Conservation (phyloP, 2,329 filamentous ascomycete genomes). For the Fusarium scirpi region DNA sequence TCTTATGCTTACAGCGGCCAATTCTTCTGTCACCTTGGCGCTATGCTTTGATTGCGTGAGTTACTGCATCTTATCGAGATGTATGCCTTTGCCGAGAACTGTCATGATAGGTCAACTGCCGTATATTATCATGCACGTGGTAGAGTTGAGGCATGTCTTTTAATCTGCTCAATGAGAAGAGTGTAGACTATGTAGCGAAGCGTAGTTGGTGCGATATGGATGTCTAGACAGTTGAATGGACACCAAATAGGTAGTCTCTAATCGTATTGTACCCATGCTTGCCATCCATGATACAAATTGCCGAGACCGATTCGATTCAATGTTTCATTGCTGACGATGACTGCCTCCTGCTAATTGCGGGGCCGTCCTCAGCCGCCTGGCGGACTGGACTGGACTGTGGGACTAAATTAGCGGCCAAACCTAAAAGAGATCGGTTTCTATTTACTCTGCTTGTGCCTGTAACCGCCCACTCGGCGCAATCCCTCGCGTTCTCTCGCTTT, state of each 20-base stretch:
- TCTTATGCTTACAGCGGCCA: background rate
- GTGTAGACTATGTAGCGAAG: background rate
- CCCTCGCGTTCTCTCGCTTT: slow-evolving; percentile 35
- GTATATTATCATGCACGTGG: background rate
- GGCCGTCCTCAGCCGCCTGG: slow-evolving; percentile 23
- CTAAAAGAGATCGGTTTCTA: slow-evolving; percentile 36
- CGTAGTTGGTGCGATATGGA: background rate
- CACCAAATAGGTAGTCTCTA: background rate
- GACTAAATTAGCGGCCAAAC: slow-evolving; percentile 33
- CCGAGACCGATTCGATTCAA: slow-evolving; percentile 1
- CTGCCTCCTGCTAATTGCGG: slow-evolving; percentile 13
- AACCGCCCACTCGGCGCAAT: slow-evolving; percentile 38
- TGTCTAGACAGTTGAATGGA: background rate
- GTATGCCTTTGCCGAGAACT: background rate
- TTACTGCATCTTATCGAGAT: background rate
- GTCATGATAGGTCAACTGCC: background rate
- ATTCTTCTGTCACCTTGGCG: background rate
- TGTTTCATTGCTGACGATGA: slow-evolving; percentile 22
- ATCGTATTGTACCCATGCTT: background rate
- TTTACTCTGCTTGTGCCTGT: slow-evolving; percentile 25
- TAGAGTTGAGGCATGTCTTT: background rate
- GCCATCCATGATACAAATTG: background rate
- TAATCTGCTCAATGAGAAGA: background rate
- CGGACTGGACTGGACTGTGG: slow-evolving; percentile 16
- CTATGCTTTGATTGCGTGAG: background rate